phyloP scores from a whole-genome alignment of 139 green algal species.

The Yamagishiella unicocca region DNA sequence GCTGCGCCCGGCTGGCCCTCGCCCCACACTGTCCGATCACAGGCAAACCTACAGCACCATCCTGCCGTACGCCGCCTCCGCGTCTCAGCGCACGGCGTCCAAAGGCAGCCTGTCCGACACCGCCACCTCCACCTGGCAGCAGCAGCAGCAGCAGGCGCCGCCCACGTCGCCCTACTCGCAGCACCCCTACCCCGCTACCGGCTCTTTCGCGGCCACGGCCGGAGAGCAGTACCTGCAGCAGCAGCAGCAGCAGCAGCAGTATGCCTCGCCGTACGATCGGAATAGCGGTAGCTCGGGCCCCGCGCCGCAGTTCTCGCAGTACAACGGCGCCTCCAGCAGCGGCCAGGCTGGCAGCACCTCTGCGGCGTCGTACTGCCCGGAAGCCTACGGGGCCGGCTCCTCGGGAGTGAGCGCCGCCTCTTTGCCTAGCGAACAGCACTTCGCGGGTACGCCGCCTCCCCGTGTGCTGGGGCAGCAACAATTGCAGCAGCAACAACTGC shows the following conservation, averaged over 20 bases:
- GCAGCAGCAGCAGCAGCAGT: background rate
- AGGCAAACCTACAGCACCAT: slow-evolving; percentile 33
- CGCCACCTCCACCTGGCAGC: slow-evolving; percentile 5
- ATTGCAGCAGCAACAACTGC: background rate
- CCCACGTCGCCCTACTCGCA: background rate
- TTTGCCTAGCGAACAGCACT: too few species aligned
- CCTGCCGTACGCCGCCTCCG: slow-evolving; percentile 12
- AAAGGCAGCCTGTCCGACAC: slow-evolving; percentile 19
- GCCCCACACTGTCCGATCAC: too few species aligned
- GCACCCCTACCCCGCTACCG: background rate
- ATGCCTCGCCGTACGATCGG: too few species aligned
- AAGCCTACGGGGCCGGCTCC: background rate
- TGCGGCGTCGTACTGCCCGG: background rate
- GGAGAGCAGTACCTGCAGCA: background rate
- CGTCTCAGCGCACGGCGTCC: background rate
- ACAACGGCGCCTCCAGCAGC: too few species aligned
- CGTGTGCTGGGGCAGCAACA: background rate
- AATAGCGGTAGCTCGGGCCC: too few species aligned
- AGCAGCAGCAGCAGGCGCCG: background rate
- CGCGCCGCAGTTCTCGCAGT: too few species aligned
- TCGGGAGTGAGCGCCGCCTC: background rate
- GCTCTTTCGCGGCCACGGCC: background rate
- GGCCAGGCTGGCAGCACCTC: background rate
- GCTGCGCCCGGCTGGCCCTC: too few species aligned
- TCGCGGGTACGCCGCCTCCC: background rate